Conservation (phyloP, 768 basidiomycete species). For the Omphalotus guepiniiformis region DNA sequence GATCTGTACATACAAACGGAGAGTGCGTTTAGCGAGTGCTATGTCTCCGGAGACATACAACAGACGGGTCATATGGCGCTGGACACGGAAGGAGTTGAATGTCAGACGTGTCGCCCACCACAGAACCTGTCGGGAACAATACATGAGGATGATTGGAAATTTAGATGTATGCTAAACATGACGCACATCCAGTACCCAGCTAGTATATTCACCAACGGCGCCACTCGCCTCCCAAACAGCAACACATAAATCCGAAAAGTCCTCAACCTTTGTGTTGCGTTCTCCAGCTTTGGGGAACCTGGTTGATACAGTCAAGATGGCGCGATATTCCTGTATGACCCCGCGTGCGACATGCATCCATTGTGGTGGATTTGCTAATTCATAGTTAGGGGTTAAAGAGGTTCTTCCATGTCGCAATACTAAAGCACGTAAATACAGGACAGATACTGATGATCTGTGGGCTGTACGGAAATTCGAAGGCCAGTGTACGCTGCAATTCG, state of each 20-base stretch:
- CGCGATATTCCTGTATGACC: conserved; percentile 67
- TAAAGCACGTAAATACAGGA: conserved; percentile 72
- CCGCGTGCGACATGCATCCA: conserved; percentile 68
- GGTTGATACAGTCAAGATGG: conserved; percentile 63
- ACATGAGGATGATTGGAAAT: too few relatives aligned
- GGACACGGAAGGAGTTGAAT: conserved; percentile 84
- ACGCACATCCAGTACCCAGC: conserved; percentile 83
- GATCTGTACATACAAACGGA: conserved; percentile 79
- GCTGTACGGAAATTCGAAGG: conserved; percentile 72
- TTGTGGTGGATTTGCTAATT: conserved; percentile 28
- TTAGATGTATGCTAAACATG: conserved; percentile 1
- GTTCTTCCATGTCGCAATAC: conserved; percentile 40
- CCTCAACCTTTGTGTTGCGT: conserved; percentile 72
- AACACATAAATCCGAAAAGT: conserved; percentile 77
- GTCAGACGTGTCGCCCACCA: conserved; percentile 95
- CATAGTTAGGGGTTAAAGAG: conserved; percentile 12
- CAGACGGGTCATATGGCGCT: conserved; percentile 80
- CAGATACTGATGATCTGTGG: conserved; percentile 67
- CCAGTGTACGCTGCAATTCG: conserved; percentile 63
- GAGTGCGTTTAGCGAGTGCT: conserved; percentile 64
- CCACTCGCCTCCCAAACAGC: conserved; percentile 79
- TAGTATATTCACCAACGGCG: conserved; percentile 53
- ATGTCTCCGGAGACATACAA: conserved; percentile 58
- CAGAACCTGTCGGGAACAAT: conserved; percentile 49
- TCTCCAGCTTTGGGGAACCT: conserved; percentile 80